Evolutionary conservation across 768 basidiomycete genomes (phyloP).

Genomic region (Termitomyces sp.): DNA sequence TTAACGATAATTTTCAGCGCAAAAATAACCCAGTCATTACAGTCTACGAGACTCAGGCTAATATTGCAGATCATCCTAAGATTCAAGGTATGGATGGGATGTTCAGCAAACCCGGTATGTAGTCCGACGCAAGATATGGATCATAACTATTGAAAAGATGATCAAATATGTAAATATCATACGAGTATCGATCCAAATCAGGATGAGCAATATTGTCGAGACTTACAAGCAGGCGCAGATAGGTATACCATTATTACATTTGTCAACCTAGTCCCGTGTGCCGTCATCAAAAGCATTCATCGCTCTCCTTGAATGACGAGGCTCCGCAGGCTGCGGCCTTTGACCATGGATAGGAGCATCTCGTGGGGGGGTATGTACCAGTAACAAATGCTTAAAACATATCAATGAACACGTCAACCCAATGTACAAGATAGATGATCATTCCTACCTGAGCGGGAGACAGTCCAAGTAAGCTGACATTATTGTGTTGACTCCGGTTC

Average conservation of each 20-base stretch:
- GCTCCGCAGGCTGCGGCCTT: neutral
- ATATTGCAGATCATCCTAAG: constrained; percentile 83
- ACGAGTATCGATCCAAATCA: neutral
- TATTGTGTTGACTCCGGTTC: constrained; percentile 48
- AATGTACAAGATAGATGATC: neutral
- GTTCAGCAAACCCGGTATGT: constrained; percentile 39
- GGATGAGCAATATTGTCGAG: constrained; percentile 14
- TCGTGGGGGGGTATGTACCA: constrained; percentile 61
- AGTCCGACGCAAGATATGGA: constrained; percentile 2
- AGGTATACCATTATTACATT: constrained; percentile 17
- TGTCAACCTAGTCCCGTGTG: neutral
- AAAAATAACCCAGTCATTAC: constrained; percentile 76
- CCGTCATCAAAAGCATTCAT: constrained; percentile 21
- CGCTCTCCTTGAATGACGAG: neutral
- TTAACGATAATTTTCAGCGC: constrained; percentile 38
- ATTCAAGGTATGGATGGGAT: constrained; percentile 72
- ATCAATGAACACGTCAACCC: too few species aligned
- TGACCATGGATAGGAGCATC: constrained; percentile 34
- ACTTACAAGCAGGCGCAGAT: constrained; percentile 17
- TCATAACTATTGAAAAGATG: constrained; percentile 1
- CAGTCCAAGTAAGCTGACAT: constrained; percentile 58
- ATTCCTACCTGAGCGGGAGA: constrained; percentile 65
- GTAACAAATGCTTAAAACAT: constrained; percentile 46
- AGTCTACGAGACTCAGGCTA: constrained; percentile 85
- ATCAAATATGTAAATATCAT: constrained; percentile 3